Conservation (phyloP, 768 basidiomycete species). For the Kwoniella botswanensis region DNA sequence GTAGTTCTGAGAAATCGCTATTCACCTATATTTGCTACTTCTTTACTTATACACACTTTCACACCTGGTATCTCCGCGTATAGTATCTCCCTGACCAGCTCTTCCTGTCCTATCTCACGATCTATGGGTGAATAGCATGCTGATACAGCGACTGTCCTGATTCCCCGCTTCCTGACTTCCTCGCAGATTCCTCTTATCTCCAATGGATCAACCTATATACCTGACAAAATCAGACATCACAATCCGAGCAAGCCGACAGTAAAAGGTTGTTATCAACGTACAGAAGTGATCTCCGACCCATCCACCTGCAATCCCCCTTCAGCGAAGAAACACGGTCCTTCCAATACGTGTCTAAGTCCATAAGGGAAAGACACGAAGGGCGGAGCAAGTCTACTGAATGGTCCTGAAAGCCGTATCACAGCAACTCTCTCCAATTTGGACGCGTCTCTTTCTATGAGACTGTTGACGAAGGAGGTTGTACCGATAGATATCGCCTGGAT, state of each 20-base stretch:
- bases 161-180: conserved; percentile 59
- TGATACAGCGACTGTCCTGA: conserved; percentile 61
- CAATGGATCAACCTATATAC: conserved; percentile 60
- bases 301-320: conserved; percentile 61
- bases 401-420: conserved; percentile 69
- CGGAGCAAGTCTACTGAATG: conserved; percentile 65
- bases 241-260: neutral
- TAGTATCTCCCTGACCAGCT: conserved; percentile 61
- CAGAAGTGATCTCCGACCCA: conserved; percentile 38
- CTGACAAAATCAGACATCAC: neutral
- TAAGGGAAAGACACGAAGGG: conserved; percentile 66
- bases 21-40: conserved; percentile 57
- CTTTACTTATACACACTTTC: conserved; percentile 65
- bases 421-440: conserved; percentile 68
- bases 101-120: conserved; percentile 62
- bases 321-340: conserved; percentile 59
- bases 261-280: conserved; percentile 37
- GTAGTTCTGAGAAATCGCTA: neutral
- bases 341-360: conserved; percentile 56
- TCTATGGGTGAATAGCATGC: conserved; percentile 65
- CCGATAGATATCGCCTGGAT: conserved; percentile 68
- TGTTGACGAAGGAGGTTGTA: conserved; percentile 70
- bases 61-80: conserved; percentile 59
- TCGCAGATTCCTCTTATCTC: conserved; percentile 61
- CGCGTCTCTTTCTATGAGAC: conserved; percentile 67